Evolutionary conservation across 371 early-diverging fungal species (phyloP).

Genomic region (Capillidium rhysosporum): DNA sequence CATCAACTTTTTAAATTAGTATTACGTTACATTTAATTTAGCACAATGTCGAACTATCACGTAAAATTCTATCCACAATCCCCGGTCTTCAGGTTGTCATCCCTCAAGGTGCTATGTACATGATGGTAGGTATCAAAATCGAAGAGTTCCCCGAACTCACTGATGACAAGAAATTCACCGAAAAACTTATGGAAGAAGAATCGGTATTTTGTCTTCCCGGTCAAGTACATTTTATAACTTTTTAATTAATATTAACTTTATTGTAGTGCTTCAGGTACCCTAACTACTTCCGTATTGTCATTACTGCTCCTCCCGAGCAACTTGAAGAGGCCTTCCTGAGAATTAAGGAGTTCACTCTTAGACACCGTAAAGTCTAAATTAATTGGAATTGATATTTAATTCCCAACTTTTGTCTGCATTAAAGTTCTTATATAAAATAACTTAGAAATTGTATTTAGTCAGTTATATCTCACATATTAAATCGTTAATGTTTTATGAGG

Average conservation of each 20-base stretch:
- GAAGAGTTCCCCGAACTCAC: conserved; percentile 47
- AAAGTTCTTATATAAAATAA: no score
- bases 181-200: conserved; percentile 64
- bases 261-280: conserved; percentile 56
- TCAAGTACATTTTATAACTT: conserved; percentile 20
- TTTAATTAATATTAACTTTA: not conserved
- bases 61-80: conserved; percentile 24
- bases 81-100: conserved; percentile 52
- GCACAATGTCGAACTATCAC: not conserved
- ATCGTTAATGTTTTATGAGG: no score
- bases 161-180: conserved; percentile 61
- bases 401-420: no score
- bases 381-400: no score
- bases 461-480: no score
- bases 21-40: not conserved
- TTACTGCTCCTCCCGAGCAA: conserved; percentile 52
- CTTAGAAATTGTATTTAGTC: no score
- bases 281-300: conserved; percentile 59
- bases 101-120: conserved; percentile 88
- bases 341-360: conserved; percentile 34
- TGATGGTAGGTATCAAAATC: conserved; percentile 65
- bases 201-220: conserved; percentile 74
- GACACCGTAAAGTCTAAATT: no score
- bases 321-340: conserved; percentile 53
- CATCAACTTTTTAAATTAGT: not conserved